Percentiles rank a stretch among this genome's conserved stretches.
Conservation (phyloP, 2,329 filamentous ascomycete species). For the Botrytis tulipae region DNA sequence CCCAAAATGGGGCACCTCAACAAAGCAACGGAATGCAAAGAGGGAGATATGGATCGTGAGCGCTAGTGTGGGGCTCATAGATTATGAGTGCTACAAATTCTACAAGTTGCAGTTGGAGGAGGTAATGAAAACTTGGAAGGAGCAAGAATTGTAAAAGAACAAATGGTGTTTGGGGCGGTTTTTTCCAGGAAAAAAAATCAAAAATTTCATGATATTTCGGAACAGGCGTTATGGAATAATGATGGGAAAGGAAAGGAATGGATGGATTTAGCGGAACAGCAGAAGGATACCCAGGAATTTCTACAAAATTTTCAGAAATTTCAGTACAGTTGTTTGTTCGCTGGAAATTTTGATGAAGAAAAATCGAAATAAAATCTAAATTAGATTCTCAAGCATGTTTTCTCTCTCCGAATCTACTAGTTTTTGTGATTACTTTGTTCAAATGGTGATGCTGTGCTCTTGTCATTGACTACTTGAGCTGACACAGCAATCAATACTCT, state of each 20-base stretch:
- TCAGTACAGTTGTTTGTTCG: slow-evolving; percentile 1
- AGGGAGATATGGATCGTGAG: slow-evolving; percentile 8
- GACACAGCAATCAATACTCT: neutral
- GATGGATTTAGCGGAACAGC: neutral
- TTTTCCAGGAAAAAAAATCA: neutral
- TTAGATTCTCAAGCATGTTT: slow-evolving; percentile 10
- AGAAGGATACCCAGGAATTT: slow-evolving; percentile 16
- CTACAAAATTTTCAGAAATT: slow-evolving; percentile 1
- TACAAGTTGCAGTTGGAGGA: neutral
- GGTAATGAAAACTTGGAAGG: neutral
- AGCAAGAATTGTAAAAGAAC: neutral
- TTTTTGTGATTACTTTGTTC: neutral
- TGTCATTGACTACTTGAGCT: neutral
- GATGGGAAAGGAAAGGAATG: neutral
- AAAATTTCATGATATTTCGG: neutral
- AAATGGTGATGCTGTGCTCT: neutral
- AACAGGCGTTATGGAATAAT: neutral
- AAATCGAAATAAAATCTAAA: slow-evolving; percentile 4
- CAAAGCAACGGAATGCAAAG: slow-evolving; percentile 15
- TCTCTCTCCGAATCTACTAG: too few species aligned
- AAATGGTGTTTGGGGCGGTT: slow-evolving; percentile 6
- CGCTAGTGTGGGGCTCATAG: neutral
- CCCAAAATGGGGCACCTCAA: neutral
- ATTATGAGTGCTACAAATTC: neutral
- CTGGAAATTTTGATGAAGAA: slow-evolving; percentile 4